Evolutionary conservation across 2,329 filamentous ascomycete species (phyloP), one percentile per base, ranked within the genome.

Genomic region (Ophiostoma ulmi): DNA sequence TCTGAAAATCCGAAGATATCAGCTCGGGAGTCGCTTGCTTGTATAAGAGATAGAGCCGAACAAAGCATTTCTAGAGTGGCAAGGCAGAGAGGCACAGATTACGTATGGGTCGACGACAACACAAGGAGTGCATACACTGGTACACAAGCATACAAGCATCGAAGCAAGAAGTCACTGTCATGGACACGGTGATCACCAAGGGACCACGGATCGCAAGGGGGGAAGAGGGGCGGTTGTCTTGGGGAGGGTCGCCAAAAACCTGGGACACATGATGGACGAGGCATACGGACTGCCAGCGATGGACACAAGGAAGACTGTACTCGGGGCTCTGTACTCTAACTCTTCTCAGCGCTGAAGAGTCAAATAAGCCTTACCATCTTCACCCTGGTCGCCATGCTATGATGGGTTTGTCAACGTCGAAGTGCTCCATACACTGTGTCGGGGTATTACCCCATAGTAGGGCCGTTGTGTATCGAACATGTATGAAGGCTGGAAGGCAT

Each of bases 41-140:
- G 58, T 63, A 63, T 63, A 63, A 63, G 58, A 61, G 26, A 63
- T 63, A 63, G 35, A 35, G 58, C 58, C 58, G 26, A 35, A 26
- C 26, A 63, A 14, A 63, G 52, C 26, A 63, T 63, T 17, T 48
- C 26, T 31, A 0, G 26, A 17, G 58, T 63, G 58, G 58, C 58
- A 26, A 36, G 58, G 26, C 26, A 17, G 20, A 63, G 26, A 63
- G 58, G 52, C 52, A 26, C 52, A 14, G 52, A 14, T 63, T 63
- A 63, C 58, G 58, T 63, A 63, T 63, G 11, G 22, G 58, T 35
- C 58, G 58, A 63, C 58, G 58, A 63, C 58, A 35, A 63, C 58
- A 63, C 58, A 14, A 26, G 13, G 58, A 63, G n/a, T 35, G 58
- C 58, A 63, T 63, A 63, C 26, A 35, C 58, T 63, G 26, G 58